phyloP scores from a whole-genome alignment of 352 stramenopile genomes.

The Paralagenidium karlingii region DNA sequence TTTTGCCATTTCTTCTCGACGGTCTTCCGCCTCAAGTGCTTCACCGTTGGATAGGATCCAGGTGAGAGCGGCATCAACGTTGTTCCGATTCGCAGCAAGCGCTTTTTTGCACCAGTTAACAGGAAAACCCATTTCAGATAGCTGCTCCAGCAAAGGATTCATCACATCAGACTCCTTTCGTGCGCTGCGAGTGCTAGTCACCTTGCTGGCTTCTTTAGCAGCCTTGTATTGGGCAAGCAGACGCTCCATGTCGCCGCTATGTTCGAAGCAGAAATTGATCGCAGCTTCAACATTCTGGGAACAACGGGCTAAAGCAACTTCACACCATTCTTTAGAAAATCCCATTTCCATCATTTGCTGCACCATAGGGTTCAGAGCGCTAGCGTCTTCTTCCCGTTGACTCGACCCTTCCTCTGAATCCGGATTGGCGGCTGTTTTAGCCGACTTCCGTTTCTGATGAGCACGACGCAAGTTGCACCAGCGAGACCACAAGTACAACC shows the following conservation, averaged over 20 bases:
- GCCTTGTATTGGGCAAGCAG: conserved; percentile 70
- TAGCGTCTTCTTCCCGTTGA: conserved; percentile 1
- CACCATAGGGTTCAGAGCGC: conserved; percentile 48
- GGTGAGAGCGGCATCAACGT: conserved; percentile 85
- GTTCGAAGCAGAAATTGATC: conserved; percentile 90
- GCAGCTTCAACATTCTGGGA: conserved; percentile 83
- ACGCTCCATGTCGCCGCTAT: conserved; percentile 85
- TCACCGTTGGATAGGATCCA: conserved; percentile 89
- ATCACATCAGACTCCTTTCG: conserved; percentile 47
- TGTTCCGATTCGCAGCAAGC: conserved; percentile 77
- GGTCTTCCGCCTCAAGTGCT: conserved; percentile 78
- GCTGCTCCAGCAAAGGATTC: conserved; percentile 68
- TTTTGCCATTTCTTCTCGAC: conserved; percentile 70
- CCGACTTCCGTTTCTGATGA: conserved; percentile 6
- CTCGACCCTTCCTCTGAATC: no score
- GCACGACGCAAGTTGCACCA: conserved; percentile 51
- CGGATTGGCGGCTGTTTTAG: not conserved
- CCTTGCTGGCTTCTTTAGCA: conserved; percentile 17
- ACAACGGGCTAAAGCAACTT: conserved; percentile 75
- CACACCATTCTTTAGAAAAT: conserved; percentile 87
- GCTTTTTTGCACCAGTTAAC: conserved; percentile 88
- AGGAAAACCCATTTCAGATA: conserved; percentile 90
- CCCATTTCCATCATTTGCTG: conserved; percentile 92
- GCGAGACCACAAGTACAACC: conserved; percentile 62
- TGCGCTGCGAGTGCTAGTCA: conserved; percentile 9